Evolutionary conservation across 176 grass and related monocot genomes (phyloP), one percentile per base, ranked within the genome.

Genomic region (Neostapfia colusana): DNA sequence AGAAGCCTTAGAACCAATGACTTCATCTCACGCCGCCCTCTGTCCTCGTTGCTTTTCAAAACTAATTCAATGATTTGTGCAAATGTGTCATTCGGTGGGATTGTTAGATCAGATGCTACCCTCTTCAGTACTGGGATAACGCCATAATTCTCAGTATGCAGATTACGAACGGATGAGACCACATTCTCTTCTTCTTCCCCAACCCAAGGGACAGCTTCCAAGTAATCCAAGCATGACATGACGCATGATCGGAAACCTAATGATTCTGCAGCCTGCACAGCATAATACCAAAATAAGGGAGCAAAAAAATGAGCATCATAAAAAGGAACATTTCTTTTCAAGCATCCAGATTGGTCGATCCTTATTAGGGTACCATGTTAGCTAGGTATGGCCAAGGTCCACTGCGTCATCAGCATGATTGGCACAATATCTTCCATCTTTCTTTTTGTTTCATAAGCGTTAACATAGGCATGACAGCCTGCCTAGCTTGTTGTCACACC

Each of bases 111-210:
- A 6, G 95, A 90, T 8, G 69, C 77, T 37, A 98, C 87, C 78
- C 95, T 89, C 81, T 91, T 98, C 36, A 98, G 82, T 86, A 98
- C 60, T 73, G 95, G 89, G 63, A 76, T 88, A 57, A 98, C 65
- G 14, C 85, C 86, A 41, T 92, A 94, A 60, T 80, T 79, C 24
- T 86, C 85, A 31, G 14, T 83, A 54, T 85, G 89, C 53, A 98
- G 91, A 66, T 98, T 89, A 46, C 79, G 82, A 79, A 98, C 59
- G 25, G 79, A 92, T 23, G 82, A 88, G 10, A 98, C 81, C 14
- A 98, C 91, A 51, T 86, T 85, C 74, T 92, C 95, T 81, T 97
- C 93, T 88, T 98, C 95, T 79, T 98, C 95, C 31, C 89, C 87
- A 0, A 91, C 84, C 95, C 95, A 98, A 58, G 95, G 95, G 39